A percentile compares a stretch with the other conserved stretches of the same genome.
Conservation (phyloP, 2,329 filamentous ascomycete species). For the Pseudodiploospora longispora region DNA sequence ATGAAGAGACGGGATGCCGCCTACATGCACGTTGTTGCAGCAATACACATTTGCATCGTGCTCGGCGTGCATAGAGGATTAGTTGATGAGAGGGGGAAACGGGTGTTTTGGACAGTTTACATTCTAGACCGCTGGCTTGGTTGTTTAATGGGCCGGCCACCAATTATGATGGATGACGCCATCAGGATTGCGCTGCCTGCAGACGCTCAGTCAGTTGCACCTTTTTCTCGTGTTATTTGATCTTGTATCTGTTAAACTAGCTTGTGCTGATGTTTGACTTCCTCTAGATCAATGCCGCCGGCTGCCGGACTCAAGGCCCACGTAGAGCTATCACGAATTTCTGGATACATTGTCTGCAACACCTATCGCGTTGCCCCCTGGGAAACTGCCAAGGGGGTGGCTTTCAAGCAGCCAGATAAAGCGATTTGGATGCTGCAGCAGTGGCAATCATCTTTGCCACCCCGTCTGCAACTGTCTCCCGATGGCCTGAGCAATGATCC, state of each 20-base stretch:
- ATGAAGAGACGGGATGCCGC: conserved; percentile 41
- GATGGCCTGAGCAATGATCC: conserved; percentile 31
- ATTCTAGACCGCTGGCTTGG: conserved; percentile 41
- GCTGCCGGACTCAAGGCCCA: conserved; percentile 37
- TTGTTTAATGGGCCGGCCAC: conserved; percentile 41
- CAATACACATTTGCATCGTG: conserved; percentile 40
- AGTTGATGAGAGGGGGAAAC: conserved; percentile 34
- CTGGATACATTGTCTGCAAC: conserved; percentile 39
- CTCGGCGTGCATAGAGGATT: conserved; percentile 39
- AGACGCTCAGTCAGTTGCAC: conserved; percentile 29
- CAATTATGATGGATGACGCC: conserved; percentile 38
- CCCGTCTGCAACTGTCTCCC: conserved; percentile 27
- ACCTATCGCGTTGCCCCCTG: conserved; percentile 33
- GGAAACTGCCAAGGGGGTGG: conserved; percentile 15
- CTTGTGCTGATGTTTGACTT: neutral
- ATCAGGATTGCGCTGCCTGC: conserved; percentile 34
- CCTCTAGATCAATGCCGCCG: conserved; percentile 32
- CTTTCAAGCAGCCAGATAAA: conserved; percentile 27
- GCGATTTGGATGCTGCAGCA: conserved; percentile 33
- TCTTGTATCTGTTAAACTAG: neutral
- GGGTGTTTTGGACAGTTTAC: conserved; percentile 45
- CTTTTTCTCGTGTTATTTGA: neutral
- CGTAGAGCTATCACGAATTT: conserved; percentile 38
- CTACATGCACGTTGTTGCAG: conserved; percentile 37
- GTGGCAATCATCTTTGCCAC: conserved; percentile 32